These are phyloP conservation scores for Porphyrellus sp. DNA, from an alignment of 1,284 basidiomycete species.

Conservation along the genomic window DNA sequence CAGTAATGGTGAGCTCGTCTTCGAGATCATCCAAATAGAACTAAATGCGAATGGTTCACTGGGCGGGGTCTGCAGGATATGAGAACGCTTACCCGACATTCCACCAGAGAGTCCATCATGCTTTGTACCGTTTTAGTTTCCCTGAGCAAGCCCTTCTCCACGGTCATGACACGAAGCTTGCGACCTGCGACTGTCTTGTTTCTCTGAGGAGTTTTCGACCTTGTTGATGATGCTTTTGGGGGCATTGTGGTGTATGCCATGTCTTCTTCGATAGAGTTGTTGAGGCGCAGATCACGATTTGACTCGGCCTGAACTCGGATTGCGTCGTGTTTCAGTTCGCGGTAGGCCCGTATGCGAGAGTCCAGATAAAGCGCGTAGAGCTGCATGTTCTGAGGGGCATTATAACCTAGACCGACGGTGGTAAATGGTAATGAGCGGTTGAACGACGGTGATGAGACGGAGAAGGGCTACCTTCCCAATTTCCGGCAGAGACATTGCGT, in stretches of 20 bases:
- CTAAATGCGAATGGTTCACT: slow-evolving; percentile 38
- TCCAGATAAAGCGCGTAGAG: slow-evolving; percentile 91
- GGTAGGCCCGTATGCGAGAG: slow-evolving; percentile 83
- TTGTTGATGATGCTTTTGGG: slow-evolving; percentile 28
- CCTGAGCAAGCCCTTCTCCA: slow-evolving; percentile 92
- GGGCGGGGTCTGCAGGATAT: neutral
- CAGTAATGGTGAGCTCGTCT: slow-evolving; percentile 87
- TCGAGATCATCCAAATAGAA: slow-evolving; percentile 94
- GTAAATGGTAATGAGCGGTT: slow-evolving; percentile 8
- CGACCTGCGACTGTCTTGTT: slow-evolving; percentile 79
- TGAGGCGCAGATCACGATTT: slow-evolving; percentile 78
- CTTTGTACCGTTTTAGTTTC: slow-evolving; percentile 91
- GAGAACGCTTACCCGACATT: slow-evolving; percentile 68
- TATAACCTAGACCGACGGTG: slow-evolving; percentile 57
- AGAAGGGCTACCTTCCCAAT: slow-evolving; percentile 69
- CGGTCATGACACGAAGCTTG: slow-evolving; percentile 87
- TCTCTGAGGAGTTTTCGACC: slow-evolving; percentile 41
- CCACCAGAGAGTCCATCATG: slow-evolving; percentile 83
- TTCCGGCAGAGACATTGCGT: slow-evolving; percentile 70
- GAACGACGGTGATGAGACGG: neutral
- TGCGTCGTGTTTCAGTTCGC: slow-evolving; percentile 90
- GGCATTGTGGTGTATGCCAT: slow-evolving; percentile 33
- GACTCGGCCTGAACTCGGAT: slow-evolving; percentile 87
- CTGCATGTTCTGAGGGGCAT: slow-evolving; percentile 81
- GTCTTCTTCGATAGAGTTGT: slow-evolving; percentile 58